Evolutionary conservation across 345 rosid genomes (phyloP).

Genomic region (Ceriops decandra): DNA sequence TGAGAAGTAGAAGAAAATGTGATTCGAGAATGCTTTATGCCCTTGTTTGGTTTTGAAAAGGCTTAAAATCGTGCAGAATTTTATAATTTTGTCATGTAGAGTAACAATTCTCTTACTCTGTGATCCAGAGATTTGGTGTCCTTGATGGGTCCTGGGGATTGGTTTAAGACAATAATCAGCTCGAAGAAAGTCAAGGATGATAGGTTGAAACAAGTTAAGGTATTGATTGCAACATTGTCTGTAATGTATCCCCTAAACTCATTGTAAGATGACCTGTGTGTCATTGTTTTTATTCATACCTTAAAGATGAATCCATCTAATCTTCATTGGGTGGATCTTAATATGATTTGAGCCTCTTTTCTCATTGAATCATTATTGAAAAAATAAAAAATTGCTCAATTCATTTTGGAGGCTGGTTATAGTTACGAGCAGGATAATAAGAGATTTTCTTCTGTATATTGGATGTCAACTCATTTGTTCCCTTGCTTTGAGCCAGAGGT

Average conservation of each 20-base stretch:
- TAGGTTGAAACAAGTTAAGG: constrained; percentile 47
- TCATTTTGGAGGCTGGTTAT: too few relatives aligned
- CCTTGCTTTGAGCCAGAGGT: constrained; percentile 36
- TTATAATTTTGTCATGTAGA: constrained; percentile 10
- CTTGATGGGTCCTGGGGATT: constrained; percentile 77
- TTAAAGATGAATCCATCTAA: neutral
- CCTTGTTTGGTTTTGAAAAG: neutral
- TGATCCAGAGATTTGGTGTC: constrained; percentile 4
- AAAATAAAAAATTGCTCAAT: too few relatives aligned
- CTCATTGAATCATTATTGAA: neutral
- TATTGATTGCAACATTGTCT: constrained; percentile 13
- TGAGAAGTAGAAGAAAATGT: too few relatives aligned
- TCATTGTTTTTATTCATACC: neutral
- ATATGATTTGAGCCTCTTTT: neutral
- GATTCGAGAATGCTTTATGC: neutral
- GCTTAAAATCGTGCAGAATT: constrained; percentile 2
- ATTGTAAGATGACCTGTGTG: constrained; percentile 1
- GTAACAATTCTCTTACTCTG: constrained; percentile 25
- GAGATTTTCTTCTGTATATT: too few relatives aligned
- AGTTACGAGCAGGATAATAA: too few relatives aligned
- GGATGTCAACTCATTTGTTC: constrained; percentile 5
- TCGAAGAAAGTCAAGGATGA: constrained; percentile 55
- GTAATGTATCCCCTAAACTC: neutral
- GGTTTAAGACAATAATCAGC: constrained; percentile 70
- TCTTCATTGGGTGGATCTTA: neutral